These are phyloP conservation scores for Neoscytalidium dimidiatum DNA, from an alignment of 2,329 filamentous ascomycete genomes.

Conservation along the genomic window DNA sequence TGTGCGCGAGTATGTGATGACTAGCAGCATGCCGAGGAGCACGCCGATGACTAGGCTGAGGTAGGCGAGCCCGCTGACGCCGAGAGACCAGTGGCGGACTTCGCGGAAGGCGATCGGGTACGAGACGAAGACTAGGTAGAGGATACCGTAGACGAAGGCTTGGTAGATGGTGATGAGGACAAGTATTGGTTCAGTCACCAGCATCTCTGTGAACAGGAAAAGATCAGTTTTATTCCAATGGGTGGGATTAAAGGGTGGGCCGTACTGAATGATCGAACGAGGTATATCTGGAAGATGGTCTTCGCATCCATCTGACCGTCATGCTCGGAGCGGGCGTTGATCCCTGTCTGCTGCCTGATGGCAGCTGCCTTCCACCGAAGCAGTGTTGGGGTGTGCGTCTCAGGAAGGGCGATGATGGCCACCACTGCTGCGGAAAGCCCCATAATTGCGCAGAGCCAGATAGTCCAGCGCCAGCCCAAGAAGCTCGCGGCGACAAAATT, in stretches of 20 bases:
- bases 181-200: constrained; percentile 71
- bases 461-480: constrained; percentile 71
- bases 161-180: constrained; percentile 70
- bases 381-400: constrained; percentile 50
- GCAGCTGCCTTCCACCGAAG: constrained; percentile 56
- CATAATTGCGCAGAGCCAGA: constrained; percentile 65
- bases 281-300: constrained; percentile 7
- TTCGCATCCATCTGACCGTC: neutral
- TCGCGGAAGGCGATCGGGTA: constrained; percentile 57
- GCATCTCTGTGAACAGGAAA: constrained; percentile 71
- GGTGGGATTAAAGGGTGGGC: constrained; percentile 29
- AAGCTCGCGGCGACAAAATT: constrained; percentile 63
- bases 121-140: constrained; percentile 56
- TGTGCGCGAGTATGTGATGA: constrained; percentile 57
- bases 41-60: constrained; percentile 68
- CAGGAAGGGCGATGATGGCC: constrained; percentile 63
- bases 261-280: constrained; percentile 40
- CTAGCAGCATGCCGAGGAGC: constrained; percentile 51
- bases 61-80: constrained; percentile 66
- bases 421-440: constrained; percentile 61
- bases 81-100: constrained; percentile 55
- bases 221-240: constrained; percentile 48
- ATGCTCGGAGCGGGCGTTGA: constrained; percentile 58
- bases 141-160: constrained; percentile 62
- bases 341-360: constrained; percentile 58